Evolutionary conservation across 2,329 filamentous ascomycete species (phyloP), one percentile per base, ranked within the genome.

Genomic region (Pestalotiopsis sp.): DNA sequence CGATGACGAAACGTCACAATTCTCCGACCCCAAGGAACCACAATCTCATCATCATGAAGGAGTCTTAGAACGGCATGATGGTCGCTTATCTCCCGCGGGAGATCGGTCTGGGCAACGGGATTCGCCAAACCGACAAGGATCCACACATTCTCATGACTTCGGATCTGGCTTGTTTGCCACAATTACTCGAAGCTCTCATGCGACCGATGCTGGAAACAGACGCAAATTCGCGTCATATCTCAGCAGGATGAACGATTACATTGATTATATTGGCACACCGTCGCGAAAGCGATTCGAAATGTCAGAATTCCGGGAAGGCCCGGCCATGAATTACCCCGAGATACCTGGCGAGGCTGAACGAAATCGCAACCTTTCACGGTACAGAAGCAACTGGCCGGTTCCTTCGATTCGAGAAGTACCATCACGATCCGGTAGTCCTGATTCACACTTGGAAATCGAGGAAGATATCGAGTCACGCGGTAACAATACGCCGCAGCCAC

Each of bases 311-410:
- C 82, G 81, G 62, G 77, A 76, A 4, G 82, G 84, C 20, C 79
- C 78, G 58, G 83, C 85, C 3, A 75, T 77, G n/a, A 79, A 82
- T n/a, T 91, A 84, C 62, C 89, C 89, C 0, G 82, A 85, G 66
- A 80, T 88, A 0, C 89, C 89, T 0, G 89, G 87, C 2, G 88
- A 90, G 71, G 72, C 70, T 1, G 69, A 77, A 2, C 81, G 85
- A 38, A 88, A 88, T 61, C 74, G 72, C 0, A 72, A 75, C 0
- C 73, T 88, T 1, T 65, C 70, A 20, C 71, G 78, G 3, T 82
- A 84, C 31, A 80, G 78, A 60, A 77, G 80, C 38, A 73, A 75
- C 4, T 88, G 84, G 68, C 83, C 82, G 52, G 74, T 70, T 4
- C 72, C 68, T 11, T 75, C 75, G 17, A 77, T 76, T 27, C 75